Evolutionary conservation across 2,329 filamentous ascomycete genomes (phyloP), one percentile per base, ranked within the genome.

Genomic region (Aspergillus spinulosporus): DNA sequence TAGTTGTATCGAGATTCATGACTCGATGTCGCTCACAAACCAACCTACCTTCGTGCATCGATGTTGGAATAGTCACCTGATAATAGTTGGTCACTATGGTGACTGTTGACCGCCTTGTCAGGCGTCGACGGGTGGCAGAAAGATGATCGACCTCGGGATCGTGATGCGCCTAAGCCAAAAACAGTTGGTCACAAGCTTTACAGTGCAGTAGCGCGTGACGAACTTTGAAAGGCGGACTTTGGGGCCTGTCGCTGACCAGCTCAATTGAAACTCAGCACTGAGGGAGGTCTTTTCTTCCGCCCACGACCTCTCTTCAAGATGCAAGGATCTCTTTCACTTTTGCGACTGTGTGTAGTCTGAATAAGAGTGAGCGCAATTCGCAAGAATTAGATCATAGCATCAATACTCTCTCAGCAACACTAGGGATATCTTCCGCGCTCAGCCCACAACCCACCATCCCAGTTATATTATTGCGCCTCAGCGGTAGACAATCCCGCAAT

Each of bases 401-500:
- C 49, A 15, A 21, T 44, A 37, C 48, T 49, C 43, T 47, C 42
- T 43, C 36, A 26, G 36, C 29, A 52, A 54, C 59, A 49, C 53
- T 59, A 57, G 59, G 57, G 59, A 52, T 39, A 15, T 48, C 45
- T 11, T 58, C 42, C 34, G 42, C 43, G n/a, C 34, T 11, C 6
- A 12, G 32, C 32, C 32, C 34, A 12, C 34, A 46, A 58, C 54
- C 55, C 49, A 60, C 55, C 55, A 31, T 48, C 49, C 49, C 46
- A 43, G 39, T 12, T 29, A 46, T 49, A 21, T 21, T 21, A 21
- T 21, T 55, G 46, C 48, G 51, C 48, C 31, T 42, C 46, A 42
- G 40, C 31, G 32, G 52, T 49, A 52, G 50, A 56, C 21, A 50
- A 63, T 59, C 59, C 45, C 37, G 58, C 58, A 60, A 70, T 62